Percentiles rank a stretch among this genome's conserved stretches.
phyloP scores from a whole-genome alignment of 2,329 filamentous ascomycete species.

The Neopestalotiopsis rosae region DNA sequence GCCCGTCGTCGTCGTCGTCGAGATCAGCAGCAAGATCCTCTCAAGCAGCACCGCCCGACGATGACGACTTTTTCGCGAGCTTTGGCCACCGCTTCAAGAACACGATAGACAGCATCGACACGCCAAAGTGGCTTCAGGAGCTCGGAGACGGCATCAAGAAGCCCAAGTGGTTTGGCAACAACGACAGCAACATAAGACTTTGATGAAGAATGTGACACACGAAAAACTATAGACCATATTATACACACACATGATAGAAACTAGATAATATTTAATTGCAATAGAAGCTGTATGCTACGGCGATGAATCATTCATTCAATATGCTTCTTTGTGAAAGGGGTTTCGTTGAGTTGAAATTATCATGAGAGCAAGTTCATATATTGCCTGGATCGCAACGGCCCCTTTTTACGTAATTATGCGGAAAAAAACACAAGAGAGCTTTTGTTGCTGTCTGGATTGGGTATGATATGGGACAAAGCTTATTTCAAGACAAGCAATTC shows the following conservation, averaged over 20 bases:
- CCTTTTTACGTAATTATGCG: background rate
- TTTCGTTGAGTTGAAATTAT: background rate
- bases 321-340: background rate
- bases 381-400: background rate
- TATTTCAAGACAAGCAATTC: conserved; percentile 1
- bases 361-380: too few relatives aligned
- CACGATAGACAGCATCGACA: conserved; percentile 83
- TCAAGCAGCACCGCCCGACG: conserved; percentile 64
- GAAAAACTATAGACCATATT: conserved; percentile 4
- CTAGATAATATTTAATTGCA: conserved; percentile 10
- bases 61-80: conserved; percentile 83
- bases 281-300: background rate
- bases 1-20: conserved; percentile 39
- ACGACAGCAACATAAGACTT: conserved; percentile 41
- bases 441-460: background rate
- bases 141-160: conserved; percentile 72
- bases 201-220: background rate
- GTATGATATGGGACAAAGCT: background rate
- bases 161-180: conserved; percentile 80
- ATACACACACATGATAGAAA: conserved; percentile 5
- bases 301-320: background rate
- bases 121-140: conserved; percentile 82
- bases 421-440: background rate
- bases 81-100: conserved; percentile 89
- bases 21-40: conserved; percentile 40